Evolutionary conservation across 768 basidiomycete genomes (phyloP), one percentile per base, ranked within the genome.

Genomic region (Tremella fuciformis): DNA sequence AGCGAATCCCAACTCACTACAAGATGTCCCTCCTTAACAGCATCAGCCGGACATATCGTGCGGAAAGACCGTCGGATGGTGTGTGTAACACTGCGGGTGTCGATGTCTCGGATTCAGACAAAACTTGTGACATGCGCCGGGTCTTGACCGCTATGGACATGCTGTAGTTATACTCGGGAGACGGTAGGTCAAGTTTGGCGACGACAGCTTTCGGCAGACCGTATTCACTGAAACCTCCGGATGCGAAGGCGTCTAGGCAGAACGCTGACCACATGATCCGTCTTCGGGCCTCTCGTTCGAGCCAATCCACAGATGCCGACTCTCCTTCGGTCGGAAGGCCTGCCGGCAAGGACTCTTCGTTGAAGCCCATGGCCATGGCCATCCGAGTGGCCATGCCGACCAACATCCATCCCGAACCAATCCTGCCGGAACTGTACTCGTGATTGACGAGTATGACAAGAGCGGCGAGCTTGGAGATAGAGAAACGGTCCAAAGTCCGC

Each of bases 211-310:
- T n/a, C n/a, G n/a, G n/a, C n/a, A n/a, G n/a, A n/a, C n/a, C n/a
- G n/a, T n/a, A n/a, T n/a, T n/a, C n/a, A n/a, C n/a, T n/a, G n/a
- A n/a, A n/a, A n/a, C n/a, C n/a, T n/a, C n/a, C n/a, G n/a, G n/a
- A n/a, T n/a, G n/a, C n/a, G n/a, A n/a, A n/a, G n/a, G n/a, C n/a
- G 18, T 53, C 51, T 16, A 19, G 16, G 13, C 24, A 37, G 26
- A 16, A 53, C 51, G 51, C 29, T 21, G 53, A 39, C 53, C 53
- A 55, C 40, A 55, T 22, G 7, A 55, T 13, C 46, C 53, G 6
- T 39, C 41, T 41, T 16, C 53, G 26, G 7, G 21, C 21, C 29
- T 55, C 53, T 24, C n/a, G 15, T 38, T 53, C 51, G 25, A 39
- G n/a, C 49, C 51, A 39, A 2, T 19, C 39, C 18, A n/a, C 53